Evolutionary conservation across 2,329 filamentous ascomycete species (phyloP).

Genomic region (Aspergillus carbonarius): DNA sequence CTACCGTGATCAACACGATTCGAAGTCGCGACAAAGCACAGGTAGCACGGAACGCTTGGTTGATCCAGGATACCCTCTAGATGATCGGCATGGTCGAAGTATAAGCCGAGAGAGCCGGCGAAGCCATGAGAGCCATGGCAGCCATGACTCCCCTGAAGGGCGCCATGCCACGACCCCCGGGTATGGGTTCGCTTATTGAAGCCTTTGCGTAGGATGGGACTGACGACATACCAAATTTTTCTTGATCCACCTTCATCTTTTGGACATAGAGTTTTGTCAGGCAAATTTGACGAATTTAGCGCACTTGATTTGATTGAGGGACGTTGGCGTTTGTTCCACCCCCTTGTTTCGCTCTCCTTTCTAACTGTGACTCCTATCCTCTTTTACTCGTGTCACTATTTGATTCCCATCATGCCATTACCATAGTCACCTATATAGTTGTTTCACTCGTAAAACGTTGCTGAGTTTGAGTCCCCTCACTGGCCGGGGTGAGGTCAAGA

Average conservation of each 20-base stretch:
- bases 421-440: background rate
- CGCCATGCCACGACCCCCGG: conserved; percentile 29
- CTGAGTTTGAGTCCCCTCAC: background rate
- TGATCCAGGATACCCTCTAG: conserved; percentile 26
- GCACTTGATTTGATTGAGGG: conserved; percentile 18
- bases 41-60: conserved; percentile 39
- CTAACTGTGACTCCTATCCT: background rate
- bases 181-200: conserved; percentile 38
- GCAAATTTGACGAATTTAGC: conserved; percentile 23
- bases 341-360: background rate
- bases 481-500: no score
- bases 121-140: conserved; percentile 17
- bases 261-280: conserved; percentile 10
- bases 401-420: background rate
- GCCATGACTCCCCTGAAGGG: conserved; percentile 33
- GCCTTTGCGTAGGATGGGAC: conserved; percentile 4
- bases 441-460: background rate
- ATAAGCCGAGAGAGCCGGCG: conserved; percentile 27
- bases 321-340: background rate
- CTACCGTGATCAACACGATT: conserved; percentile 35
- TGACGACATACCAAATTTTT: conserved; percentile 8
- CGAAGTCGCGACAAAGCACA: conserved; percentile 23
- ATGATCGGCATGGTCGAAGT: conserved; percentile 26
- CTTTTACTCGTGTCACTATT: background rate
- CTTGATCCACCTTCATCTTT: background rate